These are phyloP conservation scores for Oidium heveae DNA, from an alignment of 2,329 filamentous ascomycete genomes.

Conservation along the genomic window DNA sequence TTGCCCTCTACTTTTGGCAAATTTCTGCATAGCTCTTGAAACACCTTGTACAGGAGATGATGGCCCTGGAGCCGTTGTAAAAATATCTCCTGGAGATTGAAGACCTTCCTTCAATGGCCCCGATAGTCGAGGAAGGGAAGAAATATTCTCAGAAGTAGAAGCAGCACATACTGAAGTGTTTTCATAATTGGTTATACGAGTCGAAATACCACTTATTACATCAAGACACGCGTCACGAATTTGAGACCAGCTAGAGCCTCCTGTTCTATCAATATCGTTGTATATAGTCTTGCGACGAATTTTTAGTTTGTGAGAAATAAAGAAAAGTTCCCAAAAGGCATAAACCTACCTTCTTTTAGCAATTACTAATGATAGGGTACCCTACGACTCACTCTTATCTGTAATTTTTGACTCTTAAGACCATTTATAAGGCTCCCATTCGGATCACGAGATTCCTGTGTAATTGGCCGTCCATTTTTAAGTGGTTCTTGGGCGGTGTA, in stretches of 20 bases:
- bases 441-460: constrained; percentile 64
- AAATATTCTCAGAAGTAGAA: constrained; percentile 1
- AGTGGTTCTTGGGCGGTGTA: constrained; percentile 60
- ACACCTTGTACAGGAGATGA: constrained; percentile 4
- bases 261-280: constrained; percentile 61
- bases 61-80: constrained; percentile 5
- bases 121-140: constrained; percentile 9
- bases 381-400: constrained; percentile 32
- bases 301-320: constrained; percentile 51
- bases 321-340: constrained; percentile 72
- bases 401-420: constrained; percentile 56
- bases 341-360: constrained; percentile 30
- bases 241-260: constrained; percentile 61
- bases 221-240: constrained; percentile 44
- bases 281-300: constrained; percentile 57
- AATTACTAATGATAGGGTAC: neutral
- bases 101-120: constrained; percentile 9
- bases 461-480: constrained; percentile 66
- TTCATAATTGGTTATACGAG: constrained; percentile 35
- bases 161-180: constrained; percentile 13
- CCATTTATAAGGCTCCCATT: constrained; percentile 76
- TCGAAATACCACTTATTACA: constrained; percentile 39
- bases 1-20: constrained; percentile 11
- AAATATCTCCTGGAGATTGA: constrained; percentile 9
- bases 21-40: constrained; percentile 7